Evolutionary conservation across 2,329 filamentous ascomycete species (phyloP), one percentile per base, ranked within the genome.

Genomic region (Helotiales sp.): DNA sequence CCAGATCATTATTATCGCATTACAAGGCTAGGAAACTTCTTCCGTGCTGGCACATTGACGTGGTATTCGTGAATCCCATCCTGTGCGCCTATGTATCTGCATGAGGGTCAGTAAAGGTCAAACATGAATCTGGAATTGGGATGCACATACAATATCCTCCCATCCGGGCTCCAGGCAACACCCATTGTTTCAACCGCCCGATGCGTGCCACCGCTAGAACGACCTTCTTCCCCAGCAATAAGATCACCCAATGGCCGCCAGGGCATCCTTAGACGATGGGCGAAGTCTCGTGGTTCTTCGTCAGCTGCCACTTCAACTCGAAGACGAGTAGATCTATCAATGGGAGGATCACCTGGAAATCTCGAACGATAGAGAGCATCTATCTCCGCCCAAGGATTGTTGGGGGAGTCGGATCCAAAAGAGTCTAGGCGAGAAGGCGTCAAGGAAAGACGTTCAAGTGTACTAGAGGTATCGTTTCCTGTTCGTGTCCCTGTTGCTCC

Each of bases 21-120:
- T 42, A 76, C 75, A 62, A 85, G 73, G 61, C 79, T 81, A 2
- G 85, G 82, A 61, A 79, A 81, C 30, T 80, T 74, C 71, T 85
- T 89, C 59, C 89, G 79, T 56, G 76, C 79, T 49, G 82, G 77
- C 17, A 86, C 66, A 69, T 91, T 86, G 63, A 93, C 79, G 31
- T 80, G 81, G 66, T 90, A 84, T 73, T 92, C 88, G 67, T 90
- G 90, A 54, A 93, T 87, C 55, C 89, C 89, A 64, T 90, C 85
- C 69, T 90, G 86, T 31, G 84, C 82, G 19, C 82, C 85, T 38
- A 87, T 76, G 65, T 82, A 87, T 55, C 85, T 88, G 24, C 36
- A 13, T 57, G 31, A 1, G 22, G 27, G 40, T 66, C 59, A 52
- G 57, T 36, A 9, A 22, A 54, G 24, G 27, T 36, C 5, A 22